Evolutionary conservation across 2,329 filamentous ascomycete species (phyloP).

Genomic region (Cytospora leucostoma): DNA sequence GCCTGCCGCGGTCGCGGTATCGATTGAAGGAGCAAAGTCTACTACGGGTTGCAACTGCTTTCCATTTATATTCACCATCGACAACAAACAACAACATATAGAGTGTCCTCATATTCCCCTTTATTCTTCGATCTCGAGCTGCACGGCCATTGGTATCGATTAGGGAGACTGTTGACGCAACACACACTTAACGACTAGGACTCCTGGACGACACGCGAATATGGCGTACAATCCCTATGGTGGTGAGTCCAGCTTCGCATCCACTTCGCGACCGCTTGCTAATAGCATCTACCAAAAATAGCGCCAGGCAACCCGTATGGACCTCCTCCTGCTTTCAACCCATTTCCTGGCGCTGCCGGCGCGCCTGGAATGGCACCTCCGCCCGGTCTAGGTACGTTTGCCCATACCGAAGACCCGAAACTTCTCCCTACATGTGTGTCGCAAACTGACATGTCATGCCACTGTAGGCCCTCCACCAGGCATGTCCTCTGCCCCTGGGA

Average conservation of each 20-base stretch:
- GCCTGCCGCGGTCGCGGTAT: neutral
- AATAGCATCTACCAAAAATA: neutral
- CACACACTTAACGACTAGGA: neutral
- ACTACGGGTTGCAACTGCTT: neutral
- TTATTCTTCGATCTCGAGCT: neutral
- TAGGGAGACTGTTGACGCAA: neutral
- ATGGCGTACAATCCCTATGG: constrained; percentile 67
- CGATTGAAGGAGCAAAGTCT: neutral
- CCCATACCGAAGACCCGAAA: neutral
- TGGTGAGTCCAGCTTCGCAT: constrained; percentile 41
- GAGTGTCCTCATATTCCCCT: neutral
- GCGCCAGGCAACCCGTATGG: constrained; percentile 63
- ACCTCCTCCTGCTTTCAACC: constrained; percentile 71
- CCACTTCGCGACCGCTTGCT: neutral
- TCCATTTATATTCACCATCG: neutral
- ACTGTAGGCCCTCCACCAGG: constrained; percentile 71
- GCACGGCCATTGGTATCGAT: constrained; percentile 2
- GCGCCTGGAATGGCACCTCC: constrained; percentile 74
- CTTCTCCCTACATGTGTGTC: constrained; percentile 8
- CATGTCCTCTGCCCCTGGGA: constrained; percentile 79
- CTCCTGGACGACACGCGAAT: constrained; percentile 17
- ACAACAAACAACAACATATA: neutral
- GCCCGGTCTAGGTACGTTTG: constrained; percentile 74
- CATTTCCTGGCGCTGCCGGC: constrained; percentile 62
- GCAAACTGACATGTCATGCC: constrained; percentile 29